Evolutionary conservation across 2,329 filamentous ascomycete species (phyloP).

Genomic region (Trichoderma cornu-damae): DNA sequence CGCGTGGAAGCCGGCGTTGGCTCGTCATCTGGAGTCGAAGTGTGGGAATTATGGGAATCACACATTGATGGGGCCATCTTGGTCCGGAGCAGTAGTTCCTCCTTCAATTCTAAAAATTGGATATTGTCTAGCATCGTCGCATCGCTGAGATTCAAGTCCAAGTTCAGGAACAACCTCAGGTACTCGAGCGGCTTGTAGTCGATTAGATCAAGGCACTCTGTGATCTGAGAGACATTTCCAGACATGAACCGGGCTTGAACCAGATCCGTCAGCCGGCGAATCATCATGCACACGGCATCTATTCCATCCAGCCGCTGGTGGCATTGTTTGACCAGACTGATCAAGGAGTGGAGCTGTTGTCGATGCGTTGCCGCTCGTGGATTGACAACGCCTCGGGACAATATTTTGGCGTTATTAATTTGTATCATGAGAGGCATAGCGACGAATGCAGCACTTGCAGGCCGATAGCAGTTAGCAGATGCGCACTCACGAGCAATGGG

Average conservation of each 20-base stretch:
- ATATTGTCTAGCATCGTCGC: conserved; percentile 9
- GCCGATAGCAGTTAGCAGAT: not conserved
- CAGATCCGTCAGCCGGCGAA: conserved; percentile 10
- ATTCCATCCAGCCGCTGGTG: conserved; percentile 11
- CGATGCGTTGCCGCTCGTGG: not conserved
- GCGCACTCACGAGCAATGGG: not conserved
- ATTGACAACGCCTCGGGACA: not conserved
- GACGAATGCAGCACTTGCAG: conserved; percentile 1
- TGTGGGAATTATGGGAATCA: not conserved
- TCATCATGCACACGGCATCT: conserved; percentile 8
- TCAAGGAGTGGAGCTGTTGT: conserved; percentile 7
- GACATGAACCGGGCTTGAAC: conserved; percentile 1
- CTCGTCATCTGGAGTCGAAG: not conserved
- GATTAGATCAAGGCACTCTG: conserved; percentile 11
- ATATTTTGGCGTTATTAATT: conserved; percentile 13
- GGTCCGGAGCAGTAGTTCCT: not conserved
- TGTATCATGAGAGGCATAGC: conserved; percentile 16
- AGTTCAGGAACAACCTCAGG: conserved; percentile 6
- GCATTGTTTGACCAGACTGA: conserved; percentile 12
- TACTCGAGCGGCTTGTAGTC: conserved; percentile 13
- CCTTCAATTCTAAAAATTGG: not conserved
- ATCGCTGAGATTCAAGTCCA: conserved; percentile 12
- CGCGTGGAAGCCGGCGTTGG: not conserved
- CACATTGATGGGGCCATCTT: not conserved
- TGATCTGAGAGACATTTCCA: not conserved